Conservation (phyloP, 768 basidiomycete species). For the Termitomyces sp. region DNA sequence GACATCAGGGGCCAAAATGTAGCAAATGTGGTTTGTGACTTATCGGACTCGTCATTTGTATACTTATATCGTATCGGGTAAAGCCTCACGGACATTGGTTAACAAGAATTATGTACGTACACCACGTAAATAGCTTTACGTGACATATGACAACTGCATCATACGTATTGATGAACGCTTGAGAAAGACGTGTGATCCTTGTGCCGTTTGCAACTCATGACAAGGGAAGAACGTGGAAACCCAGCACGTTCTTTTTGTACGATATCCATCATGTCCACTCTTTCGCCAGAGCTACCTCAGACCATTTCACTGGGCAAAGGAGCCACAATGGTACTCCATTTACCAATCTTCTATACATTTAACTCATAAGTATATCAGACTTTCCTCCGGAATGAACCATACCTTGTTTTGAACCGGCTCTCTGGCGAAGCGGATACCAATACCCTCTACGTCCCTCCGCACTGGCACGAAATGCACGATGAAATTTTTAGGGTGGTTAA, state of each 20-base stretch:
- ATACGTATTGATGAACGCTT: not conserved
- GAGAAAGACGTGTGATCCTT: not conserved
- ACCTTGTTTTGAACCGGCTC: slow-evolving; percentile 18
- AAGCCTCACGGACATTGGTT: no score
- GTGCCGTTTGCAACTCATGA: not conserved
- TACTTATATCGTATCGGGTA: not conserved
- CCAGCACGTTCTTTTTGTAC: not conserved
- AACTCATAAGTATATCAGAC: slow-evolving; percentile 15
- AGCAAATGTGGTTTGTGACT: not conserved
- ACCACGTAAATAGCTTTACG: no score
- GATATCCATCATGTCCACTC: not conserved
- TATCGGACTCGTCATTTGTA: not conserved
- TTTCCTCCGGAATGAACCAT: slow-evolving; percentile 24
- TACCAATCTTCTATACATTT: not conserved
- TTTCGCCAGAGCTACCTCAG: slow-evolving; percentile 1
- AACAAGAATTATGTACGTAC: no score
- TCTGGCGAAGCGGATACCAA: slow-evolving; percentile 19
- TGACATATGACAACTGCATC: no score
- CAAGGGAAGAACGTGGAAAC: not conserved
- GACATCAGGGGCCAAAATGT: slow-evolving; percentile 1
- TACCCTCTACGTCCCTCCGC: slow-evolving; percentile 21
- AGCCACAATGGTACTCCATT: slow-evolving; percentile 12
- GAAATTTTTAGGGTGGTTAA: slow-evolving; percentile 24
- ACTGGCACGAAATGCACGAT: slow-evolving; percentile 30
- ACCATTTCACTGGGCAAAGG: slow-evolving; percentile 12